These are phyloP conservation scores for Boletus holoroseus DNA, from an alignment of 1,284 basidiomycete genomes.

Conservation along the genomic window DNA sequence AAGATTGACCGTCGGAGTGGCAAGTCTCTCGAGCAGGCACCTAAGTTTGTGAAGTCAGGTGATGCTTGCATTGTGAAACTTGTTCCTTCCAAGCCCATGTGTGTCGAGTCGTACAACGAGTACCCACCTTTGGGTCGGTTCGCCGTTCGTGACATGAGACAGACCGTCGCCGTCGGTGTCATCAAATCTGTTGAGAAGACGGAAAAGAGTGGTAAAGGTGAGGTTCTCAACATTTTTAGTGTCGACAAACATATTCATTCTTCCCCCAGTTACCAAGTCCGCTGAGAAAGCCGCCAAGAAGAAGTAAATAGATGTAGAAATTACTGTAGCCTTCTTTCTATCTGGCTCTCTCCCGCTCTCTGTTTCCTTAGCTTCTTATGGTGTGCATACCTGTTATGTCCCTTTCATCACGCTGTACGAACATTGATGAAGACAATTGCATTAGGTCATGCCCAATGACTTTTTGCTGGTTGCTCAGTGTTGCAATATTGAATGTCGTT, in stretches of 20 bases:
- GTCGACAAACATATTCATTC: constrained; percentile 18
- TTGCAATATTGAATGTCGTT: neutral
- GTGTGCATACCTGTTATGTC: constrained; percentile 41
- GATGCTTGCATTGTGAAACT: constrained; percentile 98
- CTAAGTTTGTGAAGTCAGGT: constrained; percentile 98
- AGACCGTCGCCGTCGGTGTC: constrained; percentile 96
- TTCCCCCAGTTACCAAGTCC: constrained; percentile 76
- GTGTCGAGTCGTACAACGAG: constrained; percentile 95
- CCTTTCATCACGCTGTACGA: constrained; percentile 39
- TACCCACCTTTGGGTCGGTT: constrained; percentile 99
- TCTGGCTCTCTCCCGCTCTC: constrained; percentile 40
- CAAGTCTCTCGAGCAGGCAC: constrained; percentile 81
- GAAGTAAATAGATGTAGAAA: constrained; percentile 87
- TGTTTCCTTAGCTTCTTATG: constrained; percentile 33
- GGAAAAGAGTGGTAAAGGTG: constrained; percentile 84
- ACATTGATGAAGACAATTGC: constrained; percentile 43
- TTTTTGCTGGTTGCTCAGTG: neutral
- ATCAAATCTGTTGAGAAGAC: constrained; percentile 96
- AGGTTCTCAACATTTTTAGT: constrained; percentile 21
- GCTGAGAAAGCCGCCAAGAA: constrained; percentile 95
- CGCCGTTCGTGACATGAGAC: constrained; percentile 97
- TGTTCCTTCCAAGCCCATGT: constrained; percentile 95
- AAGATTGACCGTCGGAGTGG: constrained; percentile 99
- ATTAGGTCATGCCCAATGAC: constrained; percentile 19
- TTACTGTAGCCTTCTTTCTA: constrained; percentile 44